A percentile compares a stretch with the other conserved stretches of the same genome.
Conservation (phyloP, 768 basidiomycete species). For the Boletus reticuloceps region DNA sequence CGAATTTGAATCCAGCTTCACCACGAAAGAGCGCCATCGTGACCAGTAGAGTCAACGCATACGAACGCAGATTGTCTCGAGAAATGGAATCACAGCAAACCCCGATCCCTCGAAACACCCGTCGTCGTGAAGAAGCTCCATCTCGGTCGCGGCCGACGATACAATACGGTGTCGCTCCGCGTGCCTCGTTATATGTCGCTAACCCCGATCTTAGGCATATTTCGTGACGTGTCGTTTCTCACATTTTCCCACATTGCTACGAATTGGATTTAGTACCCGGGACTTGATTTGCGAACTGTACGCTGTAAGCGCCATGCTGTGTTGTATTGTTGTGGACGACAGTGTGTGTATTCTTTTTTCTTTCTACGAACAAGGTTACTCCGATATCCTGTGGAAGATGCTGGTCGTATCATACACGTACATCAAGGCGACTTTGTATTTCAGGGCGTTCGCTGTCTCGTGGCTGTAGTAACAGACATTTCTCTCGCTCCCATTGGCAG, state of each 20-base stretch:
- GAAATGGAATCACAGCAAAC: constrained; percentile 41
- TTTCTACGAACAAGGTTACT: constrained; percentile 1
- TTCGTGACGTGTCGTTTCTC: constrained; percentile 9
- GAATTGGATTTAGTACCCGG: constrained; percentile 1
- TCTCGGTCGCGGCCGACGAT: constrained; percentile 40
- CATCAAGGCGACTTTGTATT: background rate
- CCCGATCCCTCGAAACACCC: constrained; percentile 39
- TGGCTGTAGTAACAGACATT: background rate
- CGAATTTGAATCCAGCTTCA: background rate
- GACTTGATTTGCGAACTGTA: background rate
- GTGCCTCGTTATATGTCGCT: constrained; percentile 64
- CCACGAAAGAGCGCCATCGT: constrained; percentile 32
- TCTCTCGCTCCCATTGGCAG: background rate
- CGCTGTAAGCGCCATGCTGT: constrained; percentile 7
- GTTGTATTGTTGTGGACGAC: background rate
- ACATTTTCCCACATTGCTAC: background rate
- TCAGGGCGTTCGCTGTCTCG: background rate
- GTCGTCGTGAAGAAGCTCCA: constrained; percentile 40
- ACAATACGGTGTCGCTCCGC: constrained; percentile 65
- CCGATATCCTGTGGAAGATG: constrained; percentile 8
- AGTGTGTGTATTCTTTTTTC: background rate
- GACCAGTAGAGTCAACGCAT: constrained; percentile 51
- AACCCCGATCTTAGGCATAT: constrained; percentile 47
- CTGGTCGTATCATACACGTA: background rate
- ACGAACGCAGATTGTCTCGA: constrained; percentile 58